Evolutionary conservation across 805 yeast species (phyloP).

Genomic region (Candida saitoana): DNA sequence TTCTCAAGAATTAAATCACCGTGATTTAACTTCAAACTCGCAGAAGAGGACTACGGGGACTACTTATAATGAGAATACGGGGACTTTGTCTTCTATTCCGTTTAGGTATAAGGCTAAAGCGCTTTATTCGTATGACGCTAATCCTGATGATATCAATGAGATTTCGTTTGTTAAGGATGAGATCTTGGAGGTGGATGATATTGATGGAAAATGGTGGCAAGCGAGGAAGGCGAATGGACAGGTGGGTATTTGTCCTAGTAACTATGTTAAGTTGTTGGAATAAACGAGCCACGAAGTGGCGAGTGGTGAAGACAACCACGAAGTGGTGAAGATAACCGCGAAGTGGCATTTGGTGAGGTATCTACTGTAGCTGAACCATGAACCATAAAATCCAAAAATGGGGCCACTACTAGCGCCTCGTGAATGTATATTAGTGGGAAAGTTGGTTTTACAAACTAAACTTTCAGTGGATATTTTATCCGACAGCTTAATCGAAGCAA

Average conservation of each 20-base stretch:
- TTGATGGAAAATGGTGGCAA: slow-evolving; percentile 98
- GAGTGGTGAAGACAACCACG: too few relatives aligned
- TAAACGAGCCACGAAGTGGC: too few relatives aligned
- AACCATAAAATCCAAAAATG: too few relatives aligned
- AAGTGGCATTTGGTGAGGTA: too few relatives aligned
- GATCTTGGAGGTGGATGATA: slow-evolving; percentile 85
- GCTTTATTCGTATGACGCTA: slow-evolving; percentile 80
- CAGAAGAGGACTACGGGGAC: slow-evolving; percentile 20
- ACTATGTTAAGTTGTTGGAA: slow-evolving; percentile 75
- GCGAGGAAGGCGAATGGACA: slow-evolving; percentile 87
- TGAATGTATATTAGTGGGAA: too few relatives aligned
- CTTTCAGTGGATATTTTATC: too few relatives aligned
- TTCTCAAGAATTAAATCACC: slow-evolving; percentile 27
- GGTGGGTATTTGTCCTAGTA: slow-evolving; percentile 94
- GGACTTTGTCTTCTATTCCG: slow-evolving; percentile 28
- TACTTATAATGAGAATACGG: slow-evolving; percentile 17
- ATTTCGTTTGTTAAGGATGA: slow-evolving; percentile 88
- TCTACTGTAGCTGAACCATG: too few relatives aligned
- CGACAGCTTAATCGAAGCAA: too few relatives aligned
- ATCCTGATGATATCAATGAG: slow-evolving; percentile 90
- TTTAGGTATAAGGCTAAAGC: slow-evolving; percentile 88
- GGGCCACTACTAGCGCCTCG: too few relatives aligned
- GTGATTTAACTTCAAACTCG: slow-evolving; percentile 25
- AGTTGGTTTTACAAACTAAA: too few relatives aligned
- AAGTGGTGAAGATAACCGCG: too few relatives aligned